Evolutionary conservation across 331 rosid genomes (phyloP).

Genomic region (Malus hybrid): DNA sequence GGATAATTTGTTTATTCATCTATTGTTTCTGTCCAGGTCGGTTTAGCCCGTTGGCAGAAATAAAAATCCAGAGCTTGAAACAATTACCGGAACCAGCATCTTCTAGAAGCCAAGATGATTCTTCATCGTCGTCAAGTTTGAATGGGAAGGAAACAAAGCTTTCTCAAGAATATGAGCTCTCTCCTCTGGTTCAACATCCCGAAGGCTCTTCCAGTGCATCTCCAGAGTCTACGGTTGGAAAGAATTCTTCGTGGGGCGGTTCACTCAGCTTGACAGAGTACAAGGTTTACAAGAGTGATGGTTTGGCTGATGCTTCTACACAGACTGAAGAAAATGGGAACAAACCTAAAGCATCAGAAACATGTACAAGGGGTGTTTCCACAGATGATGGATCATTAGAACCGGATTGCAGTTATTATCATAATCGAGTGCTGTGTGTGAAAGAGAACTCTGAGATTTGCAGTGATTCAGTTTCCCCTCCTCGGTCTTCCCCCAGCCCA

Average conservation of each 20-base stretch:
- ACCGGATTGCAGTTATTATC: slow-evolving; percentile 39
- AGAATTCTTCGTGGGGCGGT: slow-evolving; percentile 42
- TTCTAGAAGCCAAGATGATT: slow-evolving; percentile 57
- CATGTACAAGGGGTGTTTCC: slow-evolving; percentile 79
- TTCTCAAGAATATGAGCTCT: slow-evolving; percentile 69
- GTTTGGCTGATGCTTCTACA: slow-evolving; percentile 78
- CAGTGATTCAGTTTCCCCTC: slow-evolving; percentile 51
- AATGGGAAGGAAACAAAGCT: slow-evolving; percentile 58
- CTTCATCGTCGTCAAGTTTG: slow-evolving; percentile 76
- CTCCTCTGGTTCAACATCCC: slow-evolving; percentile 30
- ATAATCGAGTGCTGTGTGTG: slow-evolving; percentile 16
- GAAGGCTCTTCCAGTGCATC: slow-evolving; percentile 52
- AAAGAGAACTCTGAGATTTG: slow-evolving; percentile 47
- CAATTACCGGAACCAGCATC: slow-evolving; percentile 60
- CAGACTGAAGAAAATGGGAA: slow-evolving; percentile 68
- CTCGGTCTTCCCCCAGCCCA: slow-evolving; percentile 54
- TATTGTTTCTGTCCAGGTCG: slow-evolving; percentile 29
- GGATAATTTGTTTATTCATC: background rate
- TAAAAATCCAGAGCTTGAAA: slow-evolving; percentile 52
- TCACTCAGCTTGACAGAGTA: slow-evolving; percentile 61
- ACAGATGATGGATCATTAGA: slow-evolving; percentile 64
- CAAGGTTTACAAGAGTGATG: slow-evolving; percentile 66
- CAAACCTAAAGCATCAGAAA: slow-evolving; percentile 35
- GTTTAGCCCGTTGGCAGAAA: slow-evolving; percentile 41
- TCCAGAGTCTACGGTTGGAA: slow-evolving; percentile 49